phyloP scores from a whole-genome alignment of 2,329 filamentous ascomycete species.

The Knoxdaviesia capensis region DNA sequence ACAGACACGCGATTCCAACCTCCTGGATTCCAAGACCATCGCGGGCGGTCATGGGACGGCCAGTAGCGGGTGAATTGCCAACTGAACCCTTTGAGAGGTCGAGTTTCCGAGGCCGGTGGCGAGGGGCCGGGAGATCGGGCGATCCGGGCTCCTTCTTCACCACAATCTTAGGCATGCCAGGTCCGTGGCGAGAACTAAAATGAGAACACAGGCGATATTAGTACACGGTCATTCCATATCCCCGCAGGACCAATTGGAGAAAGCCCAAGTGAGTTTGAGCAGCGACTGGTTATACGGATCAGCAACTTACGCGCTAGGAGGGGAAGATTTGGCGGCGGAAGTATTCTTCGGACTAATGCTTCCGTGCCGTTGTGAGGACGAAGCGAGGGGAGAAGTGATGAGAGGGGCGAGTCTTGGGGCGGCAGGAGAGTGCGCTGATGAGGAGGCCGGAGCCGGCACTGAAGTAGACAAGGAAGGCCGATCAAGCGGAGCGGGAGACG shows the following conservation, averaged over 20 bases:
- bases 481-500: conserved; percentile 36
- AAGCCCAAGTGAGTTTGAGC: no score
- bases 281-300: neutral
- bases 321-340: conserved; percentile 30
- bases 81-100: conserved; percentile 50
- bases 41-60: conserved; percentile 58
- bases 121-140: conserved; percentile 53
- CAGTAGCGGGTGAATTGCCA: conserved; percentile 33
- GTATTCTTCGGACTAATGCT: conserved; percentile 7
- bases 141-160: conserved; percentile 95
- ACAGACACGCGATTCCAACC: conserved; percentile 82
- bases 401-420: neutral
- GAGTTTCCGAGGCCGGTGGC: conserved; percentile 57
- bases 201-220: conserved; percentile 4
- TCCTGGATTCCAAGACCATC: conserved; percentile 74
- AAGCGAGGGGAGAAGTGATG: neutral
- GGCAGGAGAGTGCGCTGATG: neutral
- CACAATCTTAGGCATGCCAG: conserved; percentile 53
- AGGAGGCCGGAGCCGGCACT: conserved; percentile 19
- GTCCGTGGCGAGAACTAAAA: conserved; percentile 26
- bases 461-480: conserved; percentile 31
- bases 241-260: neutral
- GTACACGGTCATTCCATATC: neutral
- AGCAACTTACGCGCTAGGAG: conserved; percentile 35
- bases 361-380: conserved; percentile 4